phyloP scores from a whole-genome alignment of 768 basidiomycete genomes.

The Pleurotus citrinopileatus region DNA sequence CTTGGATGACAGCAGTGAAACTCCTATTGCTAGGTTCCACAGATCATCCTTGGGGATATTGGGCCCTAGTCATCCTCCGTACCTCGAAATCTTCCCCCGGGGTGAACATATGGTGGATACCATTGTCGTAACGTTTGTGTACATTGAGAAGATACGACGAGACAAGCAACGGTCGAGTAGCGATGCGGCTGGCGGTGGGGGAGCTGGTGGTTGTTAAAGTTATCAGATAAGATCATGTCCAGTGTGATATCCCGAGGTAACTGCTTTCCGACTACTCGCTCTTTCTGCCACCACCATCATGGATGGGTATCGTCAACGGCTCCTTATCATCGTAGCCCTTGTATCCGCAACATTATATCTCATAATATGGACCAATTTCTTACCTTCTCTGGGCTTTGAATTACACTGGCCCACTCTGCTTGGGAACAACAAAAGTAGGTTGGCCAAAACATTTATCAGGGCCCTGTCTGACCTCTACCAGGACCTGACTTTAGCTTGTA shows the following conservation, averaged over 20 bases:
- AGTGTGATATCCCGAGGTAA: neutral
- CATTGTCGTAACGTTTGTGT: constrained; percentile 27
- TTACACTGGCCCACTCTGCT: neutral
- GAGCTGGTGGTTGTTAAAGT: neutral
- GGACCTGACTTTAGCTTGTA: constrained; percentile 60
- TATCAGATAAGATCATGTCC: neutral
- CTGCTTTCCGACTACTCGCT: no score
- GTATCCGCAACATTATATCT: neutral
- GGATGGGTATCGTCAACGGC: neutral
- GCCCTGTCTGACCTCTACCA: constrained; percentile 22
- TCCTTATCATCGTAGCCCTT: neutral
- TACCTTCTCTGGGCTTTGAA: neutral
- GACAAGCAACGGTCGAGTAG: neutral
- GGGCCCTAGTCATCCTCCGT: constrained; percentile 5
- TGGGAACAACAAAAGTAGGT: neutral
- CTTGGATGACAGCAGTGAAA: neutral
- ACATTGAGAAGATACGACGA: neutral
- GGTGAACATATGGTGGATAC: constrained; percentile 27
- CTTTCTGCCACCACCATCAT: neutral
- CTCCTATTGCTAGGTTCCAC: neutral
- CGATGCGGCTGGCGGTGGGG: no score
- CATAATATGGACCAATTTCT: neutral
- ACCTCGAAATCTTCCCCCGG: constrained; percentile 31
- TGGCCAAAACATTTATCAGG: neutral
- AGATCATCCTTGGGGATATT: neutral